A percentile compares a stretch with the other conserved stretches of the same genome.
phyloP scores from a whole-genome alignment of 1,284 basidiomycete genomes.

The Spongispora temasekensis region DNA sequence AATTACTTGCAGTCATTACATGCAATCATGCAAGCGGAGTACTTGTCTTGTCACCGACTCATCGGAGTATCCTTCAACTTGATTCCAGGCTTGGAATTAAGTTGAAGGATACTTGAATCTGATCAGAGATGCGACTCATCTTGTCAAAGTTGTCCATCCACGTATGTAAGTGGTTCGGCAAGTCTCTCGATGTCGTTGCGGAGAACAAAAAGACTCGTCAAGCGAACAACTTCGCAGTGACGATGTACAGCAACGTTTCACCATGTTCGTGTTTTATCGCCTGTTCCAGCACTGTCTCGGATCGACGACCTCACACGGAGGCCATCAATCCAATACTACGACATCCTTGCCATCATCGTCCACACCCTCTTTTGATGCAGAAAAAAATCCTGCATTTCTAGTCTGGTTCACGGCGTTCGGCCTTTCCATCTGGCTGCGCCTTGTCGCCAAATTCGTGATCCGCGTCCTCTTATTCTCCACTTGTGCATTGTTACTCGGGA shows the following conservation, averaged over 20 bases:
- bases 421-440: conserved; percentile 9
- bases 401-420: conserved; percentile 13
- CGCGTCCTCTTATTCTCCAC: conserved; percentile 4
- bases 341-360: neutral
- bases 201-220: too few relatives aligned
- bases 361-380: neutral
- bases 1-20: too few relatives aligned
- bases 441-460: conserved; percentile 9
- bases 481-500: conserved; percentile 9
- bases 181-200: too few relatives aligned
- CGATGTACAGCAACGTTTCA: neutral
- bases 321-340: neutral
- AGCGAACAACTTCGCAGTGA: too few relatives aligned
- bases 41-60: too few relatives aligned
- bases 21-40: too few relatives aligned
- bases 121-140: too few relatives aligned
- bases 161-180: too few relatives aligned
- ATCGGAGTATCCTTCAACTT: too few relatives aligned
- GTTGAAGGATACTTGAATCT: too few relatives aligned
- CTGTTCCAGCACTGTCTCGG: conserved; percentile 10
- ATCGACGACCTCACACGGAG: neutral
- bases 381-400: conserved; percentile 2
- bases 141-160: too few relatives aligned
- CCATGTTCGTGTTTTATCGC: conserved; percentile 14
- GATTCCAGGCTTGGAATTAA: too few relatives aligned